Conservation (phyloP, 108 stramenopile genomes). For the Stephanodiscus minutulus region DNA sequence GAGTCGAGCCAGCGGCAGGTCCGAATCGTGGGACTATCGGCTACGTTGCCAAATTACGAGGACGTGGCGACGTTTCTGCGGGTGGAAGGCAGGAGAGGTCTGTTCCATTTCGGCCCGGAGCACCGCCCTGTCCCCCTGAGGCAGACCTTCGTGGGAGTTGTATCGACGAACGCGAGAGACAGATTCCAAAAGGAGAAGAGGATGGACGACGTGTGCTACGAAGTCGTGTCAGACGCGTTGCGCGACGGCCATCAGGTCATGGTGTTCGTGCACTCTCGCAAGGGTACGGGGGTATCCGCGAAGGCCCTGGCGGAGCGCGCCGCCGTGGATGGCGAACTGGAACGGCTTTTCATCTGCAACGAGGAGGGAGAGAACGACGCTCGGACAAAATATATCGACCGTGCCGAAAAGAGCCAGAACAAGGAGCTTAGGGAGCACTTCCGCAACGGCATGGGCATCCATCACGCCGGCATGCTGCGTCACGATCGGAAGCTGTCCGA, state of each 20-base stretch:
- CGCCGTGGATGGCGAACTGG: conserved; percentile 58
- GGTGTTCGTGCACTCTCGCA: conserved; percentile 99
- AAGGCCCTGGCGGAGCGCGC: conserved; percentile 82
- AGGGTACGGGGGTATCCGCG: conserved; percentile 93
- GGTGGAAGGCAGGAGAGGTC: conserved; percentile 81
- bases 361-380: conserved; percentile 57
- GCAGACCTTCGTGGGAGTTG: conserved; percentile 96
- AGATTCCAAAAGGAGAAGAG: conserved; percentile 68
- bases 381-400: conserved; percentile 61
- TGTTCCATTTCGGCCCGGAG: conserved; percentile 97
- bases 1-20: conserved; percentile 91
- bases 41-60: conserved; percentile 97
- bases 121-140: conserved; percentile 98
- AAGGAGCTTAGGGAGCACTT: conserved; percentile 88
- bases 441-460: conserved; percentile 92
- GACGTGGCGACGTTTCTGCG: conserved; percentile 87
- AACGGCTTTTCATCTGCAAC: conserved; percentile 69
- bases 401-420: conserved; percentile 87
- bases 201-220: conserved; percentile 95
- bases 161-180: conserved; percentile 71
- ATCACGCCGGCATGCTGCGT: conserved; percentile 99
- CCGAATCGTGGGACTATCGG: conserved; percentile 97
- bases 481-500: conserved; percentile 94
- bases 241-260: conserved; percentile 96
- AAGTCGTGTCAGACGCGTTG: conserved; percentile 87